Evolutionary conservation across 2,329 filamentous ascomycete species (phyloP).

Genomic region (Xylaria sp.): DNA sequence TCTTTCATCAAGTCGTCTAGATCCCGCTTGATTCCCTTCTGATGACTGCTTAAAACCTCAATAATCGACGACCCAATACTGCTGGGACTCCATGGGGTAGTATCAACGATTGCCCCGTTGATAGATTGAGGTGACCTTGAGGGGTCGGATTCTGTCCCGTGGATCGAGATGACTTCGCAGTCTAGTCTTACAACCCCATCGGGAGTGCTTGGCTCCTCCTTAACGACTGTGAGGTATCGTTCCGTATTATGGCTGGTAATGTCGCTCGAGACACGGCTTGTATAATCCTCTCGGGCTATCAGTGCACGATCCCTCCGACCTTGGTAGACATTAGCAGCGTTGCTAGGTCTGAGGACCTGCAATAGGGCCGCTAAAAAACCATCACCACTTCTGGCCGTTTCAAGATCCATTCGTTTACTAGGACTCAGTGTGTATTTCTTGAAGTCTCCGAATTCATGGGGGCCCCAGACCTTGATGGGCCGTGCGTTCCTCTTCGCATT

Average conservation of each 20-base stretch:
- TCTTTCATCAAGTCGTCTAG: neutral
- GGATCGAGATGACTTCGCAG: conserved; percentile 19
- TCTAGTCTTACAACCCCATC: neutral
- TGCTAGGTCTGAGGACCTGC: conserved; percentile 4
- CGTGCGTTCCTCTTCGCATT: conserved; percentile 28
- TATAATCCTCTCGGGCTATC: neutral
- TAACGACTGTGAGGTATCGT: neutral
- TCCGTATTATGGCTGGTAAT: neutral
- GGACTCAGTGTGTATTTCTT: conserved; percentile 27
- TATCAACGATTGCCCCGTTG: neutral
- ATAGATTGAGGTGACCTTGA: conserved; percentile 9
- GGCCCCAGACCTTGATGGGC: conserved; percentile 33
- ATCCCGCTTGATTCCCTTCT: conserved; percentile 10
- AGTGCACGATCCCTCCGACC: neutral
- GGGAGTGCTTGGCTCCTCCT: neutral
- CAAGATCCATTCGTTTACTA: conserved; percentile 25
- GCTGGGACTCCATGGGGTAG: neutral
- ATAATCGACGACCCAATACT: conserved; percentile 6
- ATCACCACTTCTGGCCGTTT: conserved; percentile 23
- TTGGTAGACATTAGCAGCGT: neutral
- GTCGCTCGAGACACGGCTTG: neutral
- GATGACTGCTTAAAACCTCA: neutral
- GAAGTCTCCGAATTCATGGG: conserved; percentile 29
- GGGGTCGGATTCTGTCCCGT: conserved; percentile 17
- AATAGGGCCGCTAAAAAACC: conserved; percentile 31